Base-by-base conservation (phyloP, 2,329 filamentous ascomycete species). In the Paramyrothecium roridum region DNA sequence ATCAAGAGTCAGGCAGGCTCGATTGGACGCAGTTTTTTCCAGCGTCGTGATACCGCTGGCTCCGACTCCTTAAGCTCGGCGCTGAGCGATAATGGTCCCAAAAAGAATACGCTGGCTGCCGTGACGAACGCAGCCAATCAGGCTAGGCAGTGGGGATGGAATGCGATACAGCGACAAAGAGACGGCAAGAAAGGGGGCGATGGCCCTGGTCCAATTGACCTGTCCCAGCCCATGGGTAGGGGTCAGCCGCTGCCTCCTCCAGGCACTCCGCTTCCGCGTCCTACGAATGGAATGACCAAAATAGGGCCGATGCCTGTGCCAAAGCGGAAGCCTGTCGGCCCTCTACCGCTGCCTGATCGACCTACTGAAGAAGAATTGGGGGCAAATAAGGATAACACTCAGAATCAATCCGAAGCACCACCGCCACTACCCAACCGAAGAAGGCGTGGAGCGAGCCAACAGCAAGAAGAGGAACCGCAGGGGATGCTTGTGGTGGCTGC, bases 161-260 rank as follows among this genome's bases (percentile, higher is more conserved):
- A 80, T 58, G 81, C 82, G 2, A 71, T 83, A 13, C 80, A 82
- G 58, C 72, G 78, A 55, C 76, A 78, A 55, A 78, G 77, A 48
- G 77, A 80, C 7, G 48, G 68, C 66, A 26, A 72, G 70, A 49
- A 70, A 67, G 52, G 65, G 67, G 22, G 63, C 16, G 71, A 74
- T 3, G 65, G 66, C 19, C 56, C 60, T 22, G 64, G 56, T 22
- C 67, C 67, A 10, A 67, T 84, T 57, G 70, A 84, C 72, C 61
- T 82, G 56, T 73, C 70, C 60, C 83, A 90, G 63, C 91, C 91
- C 2, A 91, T 96, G 76, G 92, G 92, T 1, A 83, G 91, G 43
- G 91, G 91, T 0, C 87, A 89, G 62, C 91, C 91, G 1, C 76
- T 96, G 19, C 91, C 91, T 49, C 91, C 91, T 10, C 90, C 89